phyloP scores from a whole-genome alignment of 306 rosid genomes.

The Citrullus mucosospermus region DNA sequence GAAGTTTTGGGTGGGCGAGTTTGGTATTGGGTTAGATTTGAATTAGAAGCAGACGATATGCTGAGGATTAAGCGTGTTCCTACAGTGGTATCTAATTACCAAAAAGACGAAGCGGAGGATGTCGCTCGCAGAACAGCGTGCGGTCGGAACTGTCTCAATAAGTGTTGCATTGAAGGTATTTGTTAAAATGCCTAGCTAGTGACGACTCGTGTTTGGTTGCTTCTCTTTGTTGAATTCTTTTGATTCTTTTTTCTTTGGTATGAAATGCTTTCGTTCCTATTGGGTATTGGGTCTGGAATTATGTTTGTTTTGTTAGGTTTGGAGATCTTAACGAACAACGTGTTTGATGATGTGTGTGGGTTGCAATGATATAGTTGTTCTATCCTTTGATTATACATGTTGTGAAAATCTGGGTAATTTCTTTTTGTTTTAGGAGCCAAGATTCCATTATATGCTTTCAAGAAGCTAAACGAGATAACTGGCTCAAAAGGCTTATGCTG shows the following conservation, averaged over 20 bases:
- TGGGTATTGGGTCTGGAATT: background rate
- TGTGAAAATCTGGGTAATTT: background rate
- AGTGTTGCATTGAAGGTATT: slow-evolving; percentile 74
- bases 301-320: background rate
- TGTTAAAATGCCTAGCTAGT: background rate
- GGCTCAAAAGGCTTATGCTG: slow-evolving; percentile 17
- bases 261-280: background rate
- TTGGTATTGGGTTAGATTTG: slow-evolving; percentile 5
- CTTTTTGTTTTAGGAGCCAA: slow-evolving; percentile 45
- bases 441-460: slow-evolving; percentile 83
- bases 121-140: slow-evolving; percentile 43
- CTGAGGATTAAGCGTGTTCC: slow-evolving; percentile 89
- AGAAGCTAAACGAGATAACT: slow-evolving; percentile 20
- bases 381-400: background rate
- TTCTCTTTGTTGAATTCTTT: background rate
- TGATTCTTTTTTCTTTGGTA: background rate
- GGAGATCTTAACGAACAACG: background rate
- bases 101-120: slow-evolving; percentile 58
- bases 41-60: slow-evolving; percentile 18
- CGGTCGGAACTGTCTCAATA: slow-evolving; percentile 68
- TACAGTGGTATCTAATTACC: slow-evolving; percentile 77
- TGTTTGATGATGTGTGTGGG: background rate
- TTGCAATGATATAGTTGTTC: background rate
- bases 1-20: background rate
- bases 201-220: background rate